Conservation (phyloP, 225 moss, liverwort and hornwort genomes). For the Anthoceros angustus region DNA sequence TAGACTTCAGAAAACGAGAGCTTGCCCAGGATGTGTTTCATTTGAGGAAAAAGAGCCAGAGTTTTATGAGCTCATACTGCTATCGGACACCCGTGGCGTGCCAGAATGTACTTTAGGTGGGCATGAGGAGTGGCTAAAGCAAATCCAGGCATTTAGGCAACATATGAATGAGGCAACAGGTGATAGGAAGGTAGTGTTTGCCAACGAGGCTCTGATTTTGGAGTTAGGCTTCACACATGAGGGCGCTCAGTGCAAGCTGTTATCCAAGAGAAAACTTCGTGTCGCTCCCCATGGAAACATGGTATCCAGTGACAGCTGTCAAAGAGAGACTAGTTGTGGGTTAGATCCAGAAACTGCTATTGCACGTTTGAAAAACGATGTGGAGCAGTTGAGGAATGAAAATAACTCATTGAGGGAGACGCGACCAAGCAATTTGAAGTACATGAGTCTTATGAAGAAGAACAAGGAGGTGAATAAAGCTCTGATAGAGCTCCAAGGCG, state of each 20-base stretch:
- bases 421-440: not conserved
- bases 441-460: slow-evolving; percentile 2
- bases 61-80: not conserved
- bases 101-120: not conserved
- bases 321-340: not conserved
- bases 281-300: not conserved
- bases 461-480: not conserved
- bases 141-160: not conserved
- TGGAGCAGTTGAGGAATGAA: not conserved
- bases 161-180: not conserved
- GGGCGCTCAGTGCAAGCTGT: not conserved
- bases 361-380: not conserved
- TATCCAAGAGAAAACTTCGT: not conserved
- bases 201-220: not conserved
- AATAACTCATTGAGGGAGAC: not conserved
- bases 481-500: not conserved
- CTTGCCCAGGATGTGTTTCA: not conserved
- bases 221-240: not conserved
- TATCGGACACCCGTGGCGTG: not conserved
- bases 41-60: not conserved
- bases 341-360: not conserved
- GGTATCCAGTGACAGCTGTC: not conserved
- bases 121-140: not conserved
- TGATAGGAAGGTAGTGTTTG: not conserved
- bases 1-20: not conserved